phyloP scores from a whole-genome alignment of 176 grass and related monocot species.

The Carex scoparia region DNA sequence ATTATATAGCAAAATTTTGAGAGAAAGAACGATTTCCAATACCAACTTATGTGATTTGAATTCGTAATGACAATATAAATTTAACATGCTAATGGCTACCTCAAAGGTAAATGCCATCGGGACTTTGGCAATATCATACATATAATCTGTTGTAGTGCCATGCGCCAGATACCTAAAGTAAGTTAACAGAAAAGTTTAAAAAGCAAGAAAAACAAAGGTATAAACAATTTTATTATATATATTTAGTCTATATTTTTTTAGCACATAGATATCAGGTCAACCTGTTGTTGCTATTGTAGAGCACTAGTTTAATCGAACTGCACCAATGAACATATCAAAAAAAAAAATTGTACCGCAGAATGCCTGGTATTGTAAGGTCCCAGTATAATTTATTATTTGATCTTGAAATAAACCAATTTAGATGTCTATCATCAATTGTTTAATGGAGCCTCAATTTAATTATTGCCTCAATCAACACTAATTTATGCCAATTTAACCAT shows the following conservation, averaged over 20 bases:
- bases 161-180: slow-evolving; percentile 84
- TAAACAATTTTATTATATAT: not conserved
- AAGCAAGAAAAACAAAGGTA: not conserved
- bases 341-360: too few relatives aligned
- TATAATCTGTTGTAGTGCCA: slow-evolving; percentile 97
- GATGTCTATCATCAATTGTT: not conserved
- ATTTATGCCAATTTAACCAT: not conserved
- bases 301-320: not conserved
- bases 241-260: not conserved
- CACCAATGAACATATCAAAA: not conserved
- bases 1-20: not conserved
- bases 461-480: not conserved
- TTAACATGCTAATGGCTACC: slow-evolving; percentile 55
- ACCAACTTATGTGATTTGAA: not conserved
- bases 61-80: not conserved
- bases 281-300: not conserved
- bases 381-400: not conserved
- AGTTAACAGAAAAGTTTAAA: not conserved
- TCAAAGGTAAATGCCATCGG: slow-evolving; percentile 98
- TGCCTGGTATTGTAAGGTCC: not conserved
- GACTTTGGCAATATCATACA: slow-evolving; percentile 79
- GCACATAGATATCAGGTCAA: not conserved
- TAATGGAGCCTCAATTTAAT: not conserved
- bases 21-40: slow-evolving; percentile 18
- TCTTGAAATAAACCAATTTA: not conserved